phyloP scores from a whole-genome alignment of 2,329 filamentous ascomycete genomes.

The Colletotrichum lupini region DNA sequence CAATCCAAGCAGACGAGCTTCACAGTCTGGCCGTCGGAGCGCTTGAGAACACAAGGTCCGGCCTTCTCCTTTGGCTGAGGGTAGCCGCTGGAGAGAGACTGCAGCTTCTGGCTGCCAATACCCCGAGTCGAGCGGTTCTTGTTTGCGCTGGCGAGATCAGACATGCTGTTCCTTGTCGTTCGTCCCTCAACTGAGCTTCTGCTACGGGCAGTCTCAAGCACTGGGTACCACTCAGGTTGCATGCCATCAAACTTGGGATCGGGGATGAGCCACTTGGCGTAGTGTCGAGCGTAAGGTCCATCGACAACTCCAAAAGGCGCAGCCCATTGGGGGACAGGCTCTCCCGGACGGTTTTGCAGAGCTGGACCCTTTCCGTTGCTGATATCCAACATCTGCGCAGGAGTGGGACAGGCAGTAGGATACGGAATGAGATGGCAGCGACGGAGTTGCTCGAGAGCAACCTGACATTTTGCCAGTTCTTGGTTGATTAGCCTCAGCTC shows the following conservation, averaged over 20 bases:
- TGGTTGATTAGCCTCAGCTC: conserved; percentile 95
- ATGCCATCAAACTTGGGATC: conserved; percentile 86
- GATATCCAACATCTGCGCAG: conserved; percentile 75
- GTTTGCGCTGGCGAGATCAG: conserved; percentile 60
- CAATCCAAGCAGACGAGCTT: conserved; percentile 93
- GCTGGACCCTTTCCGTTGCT: conserved; percentile 80
- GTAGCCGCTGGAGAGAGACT: conserved; percentile 77
- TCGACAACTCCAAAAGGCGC: conserved; percentile 91
- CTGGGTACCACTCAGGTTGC: conserved; percentile 57
- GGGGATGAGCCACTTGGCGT: conserved; percentile 93
- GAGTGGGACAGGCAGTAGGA: conserved; percentile 76
- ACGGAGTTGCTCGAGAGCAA: conserved; percentile 91
- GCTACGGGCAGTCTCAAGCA: conserved; percentile 53
- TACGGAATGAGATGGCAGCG: conserved; percentile 94
- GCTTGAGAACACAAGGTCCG: conserved; percentile 85
- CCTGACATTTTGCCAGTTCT: conserved; percentile 94
- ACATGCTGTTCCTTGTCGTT: conserved; percentile 80
- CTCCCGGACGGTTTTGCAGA: conserved; percentile 69
- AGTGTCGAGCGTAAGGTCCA: conserved; percentile 93
- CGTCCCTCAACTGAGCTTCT: conserved; percentile 74
- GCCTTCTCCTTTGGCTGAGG: conserved; percentile 82
- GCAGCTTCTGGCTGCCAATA: conserved; percentile 69
- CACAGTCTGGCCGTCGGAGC: conserved; percentile 86
- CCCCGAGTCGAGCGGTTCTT: conserved; percentile 63
- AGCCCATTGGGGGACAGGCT: conserved; percentile 78